Evolutionary conservation across 176 grass and related monocot genomes (phyloP).

Genomic region (Eleusine coracana): DNA sequence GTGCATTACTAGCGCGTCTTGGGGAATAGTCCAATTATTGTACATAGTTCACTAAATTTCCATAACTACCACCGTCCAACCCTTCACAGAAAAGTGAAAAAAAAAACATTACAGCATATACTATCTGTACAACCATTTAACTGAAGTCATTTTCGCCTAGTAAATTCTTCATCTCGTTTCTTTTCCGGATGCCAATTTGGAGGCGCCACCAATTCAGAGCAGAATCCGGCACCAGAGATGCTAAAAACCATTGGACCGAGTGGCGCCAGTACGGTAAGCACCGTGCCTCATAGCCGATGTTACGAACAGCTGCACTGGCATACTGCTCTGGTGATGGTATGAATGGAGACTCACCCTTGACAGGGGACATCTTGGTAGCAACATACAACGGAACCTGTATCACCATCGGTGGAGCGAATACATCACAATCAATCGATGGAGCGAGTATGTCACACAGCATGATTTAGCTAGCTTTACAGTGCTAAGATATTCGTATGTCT

Average conservation of each 20-base stretch:
- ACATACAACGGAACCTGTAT: slow-evolving; percentile 64
- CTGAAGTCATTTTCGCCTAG: background rate
- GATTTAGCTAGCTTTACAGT: background rate
- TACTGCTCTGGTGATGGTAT: slow-evolving; percentile 56
- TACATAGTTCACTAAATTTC: too few relatives aligned
- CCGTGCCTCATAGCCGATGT: slow-evolving; percentile 49
- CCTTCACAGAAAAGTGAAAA: too few relatives aligned
- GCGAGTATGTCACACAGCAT: background rate
- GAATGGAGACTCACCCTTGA: slow-evolving; percentile 46
- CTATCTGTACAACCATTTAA: background rate
- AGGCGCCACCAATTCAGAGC: slow-evolving; percentile 55
- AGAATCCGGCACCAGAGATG: slow-evolving; percentile 42
- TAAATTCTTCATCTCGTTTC: slow-evolving; percentile 39
- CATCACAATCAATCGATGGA: background rate
- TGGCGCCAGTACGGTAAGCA: slow-evolving; percentile 68
- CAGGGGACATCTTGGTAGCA: slow-evolving; percentile 56
- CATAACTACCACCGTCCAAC: too few relatives aligned
- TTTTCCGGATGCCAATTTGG: slow-evolving; percentile 43
- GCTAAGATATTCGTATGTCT: too few relatives aligned
- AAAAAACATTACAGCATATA: background rate
- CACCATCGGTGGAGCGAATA: background rate
- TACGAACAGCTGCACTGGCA: slow-evolving; percentile 33
- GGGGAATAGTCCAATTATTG: too few relatives aligned
- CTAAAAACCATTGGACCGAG: slow-evolving; percentile 52
- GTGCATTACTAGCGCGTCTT: too few relatives aligned